Conservation (phyloP, 1,284 basidiomycete genomes). For the Ustilago hordei region DNA sequence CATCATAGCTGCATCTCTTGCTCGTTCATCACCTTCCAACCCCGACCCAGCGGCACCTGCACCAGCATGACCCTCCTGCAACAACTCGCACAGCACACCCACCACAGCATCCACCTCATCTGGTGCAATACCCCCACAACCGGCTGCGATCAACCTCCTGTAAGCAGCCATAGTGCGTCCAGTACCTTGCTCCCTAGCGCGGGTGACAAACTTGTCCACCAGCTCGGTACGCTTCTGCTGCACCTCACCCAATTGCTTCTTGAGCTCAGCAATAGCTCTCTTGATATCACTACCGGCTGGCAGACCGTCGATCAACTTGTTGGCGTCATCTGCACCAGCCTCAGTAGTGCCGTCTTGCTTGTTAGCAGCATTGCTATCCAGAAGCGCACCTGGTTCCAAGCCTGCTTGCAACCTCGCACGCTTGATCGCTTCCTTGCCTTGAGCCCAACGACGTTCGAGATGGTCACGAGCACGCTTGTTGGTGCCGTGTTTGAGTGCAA, state of each 20-base stretch:
- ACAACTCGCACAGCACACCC: constrained; percentile 63
- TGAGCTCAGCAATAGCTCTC: constrained; percentile 48
- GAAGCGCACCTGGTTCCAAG: constrained; percentile 38
- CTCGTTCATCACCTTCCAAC: constrained; percentile 29
- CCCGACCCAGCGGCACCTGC: constrained; percentile 21
- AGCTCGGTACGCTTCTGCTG: constrained; percentile 40
- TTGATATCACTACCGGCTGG: constrained; percentile 35
- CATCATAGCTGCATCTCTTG: constrained; percentile 50
- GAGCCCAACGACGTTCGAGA: constrained; percentile 55
- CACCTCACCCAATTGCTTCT: constrained; percentile 46
- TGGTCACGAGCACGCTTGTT: constrained; percentile 77
- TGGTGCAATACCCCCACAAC: constrained; percentile 64
- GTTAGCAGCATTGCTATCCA: constrained; percentile 29
- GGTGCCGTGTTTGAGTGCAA: constrained; percentile 80
- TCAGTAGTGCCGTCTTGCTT: constrained; percentile 5
- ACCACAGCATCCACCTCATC: constrained; percentile 68
- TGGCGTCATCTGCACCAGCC: constrained; percentile 7
- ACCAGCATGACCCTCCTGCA: constrained; percentile 52
- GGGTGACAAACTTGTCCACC: constrained; percentile 47
- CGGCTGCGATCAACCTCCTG: constrained; percentile 66
- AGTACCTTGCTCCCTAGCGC: constrained; percentile 60
- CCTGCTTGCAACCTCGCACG: constrained; percentile 49
- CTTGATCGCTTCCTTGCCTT: constrained; percentile 51
- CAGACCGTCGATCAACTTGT: constrained; percentile 25
- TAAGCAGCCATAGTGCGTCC: constrained; percentile 66